Base-by-base conservation (phyloP, 2,329 filamentous ascomycete species). In the Fusarium incarnatum region DNA sequence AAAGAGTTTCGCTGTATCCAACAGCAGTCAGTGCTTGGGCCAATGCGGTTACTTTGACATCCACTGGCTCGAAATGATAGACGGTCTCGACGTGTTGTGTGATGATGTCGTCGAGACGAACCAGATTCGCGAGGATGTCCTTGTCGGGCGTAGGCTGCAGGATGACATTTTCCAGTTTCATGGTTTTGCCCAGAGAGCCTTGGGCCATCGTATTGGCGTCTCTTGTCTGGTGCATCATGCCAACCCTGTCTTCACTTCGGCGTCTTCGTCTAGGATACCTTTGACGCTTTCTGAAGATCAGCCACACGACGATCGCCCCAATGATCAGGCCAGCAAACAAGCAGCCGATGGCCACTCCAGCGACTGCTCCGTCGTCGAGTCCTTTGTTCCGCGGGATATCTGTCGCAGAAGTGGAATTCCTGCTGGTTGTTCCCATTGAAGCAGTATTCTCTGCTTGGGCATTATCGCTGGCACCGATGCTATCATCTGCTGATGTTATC, bases 31-130 rank as follows among this genome's bases (percentile, higher is more conserved):
- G 69, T 2, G 61, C 52, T 37, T 18, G 72, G 40, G 15, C 69
- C 8, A 82, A 72, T 5, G 57, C 32, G n/a, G 61, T 56, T 4
- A 48, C 12, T 57, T 67, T 71, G 11, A 56, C 44, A 1, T 72
- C 60, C 3, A 79, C 59, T 1, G 73, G 73, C 1, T 76, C 64
- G 1, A 69, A 48, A 55, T 82, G 80, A 56, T 83, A 83, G 52
- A 82, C 70, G 52, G 73, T 78, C 55, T 82, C 77, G 42, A 82
- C 79, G 63, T 84, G 82, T 44, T 80, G 76, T 27, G 78, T 73
- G 15, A 83, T 77, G 5, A 82, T 75, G 5, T 76, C 70, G 4
- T 75, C 72, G 5, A 83, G 61, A 2, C 78, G 74, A 8, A 72
- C 67, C 8, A 83, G 60, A 45, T 81, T 78, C 2, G 60, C 42